Percentiles rank a stretch among this genome's conserved stretches.
Conservation (phyloP, 2,329 filamentous ascomycete genomes). For the Botryotinia narcissicola region DNA sequence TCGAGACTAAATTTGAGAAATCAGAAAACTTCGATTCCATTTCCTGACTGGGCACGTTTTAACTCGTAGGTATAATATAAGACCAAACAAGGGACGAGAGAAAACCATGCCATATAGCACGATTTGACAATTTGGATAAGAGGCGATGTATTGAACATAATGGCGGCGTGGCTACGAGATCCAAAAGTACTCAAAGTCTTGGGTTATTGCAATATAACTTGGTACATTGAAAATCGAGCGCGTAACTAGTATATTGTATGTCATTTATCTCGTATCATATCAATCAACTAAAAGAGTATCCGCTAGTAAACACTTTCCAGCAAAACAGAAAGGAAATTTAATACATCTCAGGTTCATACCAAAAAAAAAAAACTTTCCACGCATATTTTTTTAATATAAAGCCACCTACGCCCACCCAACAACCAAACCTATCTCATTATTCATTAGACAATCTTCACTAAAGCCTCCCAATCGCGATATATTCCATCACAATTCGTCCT, state of each 20-base stretch:
- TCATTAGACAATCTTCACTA: slow-evolving; percentile 4
- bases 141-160: neutral
- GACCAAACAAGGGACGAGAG: neutral
- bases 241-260: neutral
- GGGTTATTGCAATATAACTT: neutral
- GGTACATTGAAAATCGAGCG: neutral
- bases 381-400: neutral
- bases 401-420: neutral
- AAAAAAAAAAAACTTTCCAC: neutral
- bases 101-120: neutral
- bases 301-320: slow-evolving; percentile 5
- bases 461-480: neutral
- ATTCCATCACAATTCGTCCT: slow-evolving; percentile 50
- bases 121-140: neutral
- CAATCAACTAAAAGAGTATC: neutral
- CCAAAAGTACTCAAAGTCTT: neutral
- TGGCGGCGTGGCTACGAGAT: neutral
- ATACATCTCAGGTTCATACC: neutral
- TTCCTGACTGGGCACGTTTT: neutral
- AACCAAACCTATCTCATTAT: neutral
- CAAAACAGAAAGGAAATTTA: neutral
- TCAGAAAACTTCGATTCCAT: neutral
- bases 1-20: neutral
- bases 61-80: neutral
- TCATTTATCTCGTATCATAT: slow-evolving; percentile 12